Percentiles rank a stretch among this genome's conserved stretches.
Conservation (phyloP, 78 protist genomes). For the Dictyostelium brefeldianum region DNA sequence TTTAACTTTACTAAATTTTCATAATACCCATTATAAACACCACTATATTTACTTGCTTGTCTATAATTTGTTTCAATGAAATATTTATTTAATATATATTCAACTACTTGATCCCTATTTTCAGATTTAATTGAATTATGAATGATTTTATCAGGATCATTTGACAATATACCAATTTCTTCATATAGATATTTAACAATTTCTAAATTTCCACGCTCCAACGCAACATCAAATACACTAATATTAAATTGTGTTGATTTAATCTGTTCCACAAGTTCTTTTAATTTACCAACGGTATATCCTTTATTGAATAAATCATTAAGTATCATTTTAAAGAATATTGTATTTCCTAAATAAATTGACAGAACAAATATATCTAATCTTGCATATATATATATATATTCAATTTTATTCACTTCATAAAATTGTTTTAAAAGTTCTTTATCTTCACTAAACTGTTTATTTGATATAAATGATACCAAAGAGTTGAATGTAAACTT, state of each 20-base stretch:
- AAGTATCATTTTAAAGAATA: too few species aligned
- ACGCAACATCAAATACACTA: neutral
- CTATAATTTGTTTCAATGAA: neutral
- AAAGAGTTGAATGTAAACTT: too few species aligned
- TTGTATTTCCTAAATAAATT: too few species aligned
- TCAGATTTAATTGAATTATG: neutral
- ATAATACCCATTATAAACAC: too few species aligned
- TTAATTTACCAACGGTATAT: too few species aligned
- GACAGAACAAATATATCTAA: too few species aligned
- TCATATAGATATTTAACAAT: neutral
- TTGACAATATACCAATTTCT: neutral
- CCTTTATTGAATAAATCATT: too few species aligned
- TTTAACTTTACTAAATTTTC: too few species aligned
- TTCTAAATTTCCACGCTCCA: neutral
- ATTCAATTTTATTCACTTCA: neutral
- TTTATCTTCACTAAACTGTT: neutral
- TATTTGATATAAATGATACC: neutral
- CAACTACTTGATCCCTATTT: neutral
- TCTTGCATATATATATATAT: neutral
- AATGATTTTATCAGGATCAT: neutral
- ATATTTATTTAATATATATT: neutral
- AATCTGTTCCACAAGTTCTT: too few species aligned
- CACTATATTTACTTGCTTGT: neutral
- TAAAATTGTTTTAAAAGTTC: neutral
- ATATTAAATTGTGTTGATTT: neutral